These are phyloP conservation scores for Globisporangium rhizosaccharum DNA, from an alignment of 352 stramenopile species.

Conservation along the genomic window DNA sequence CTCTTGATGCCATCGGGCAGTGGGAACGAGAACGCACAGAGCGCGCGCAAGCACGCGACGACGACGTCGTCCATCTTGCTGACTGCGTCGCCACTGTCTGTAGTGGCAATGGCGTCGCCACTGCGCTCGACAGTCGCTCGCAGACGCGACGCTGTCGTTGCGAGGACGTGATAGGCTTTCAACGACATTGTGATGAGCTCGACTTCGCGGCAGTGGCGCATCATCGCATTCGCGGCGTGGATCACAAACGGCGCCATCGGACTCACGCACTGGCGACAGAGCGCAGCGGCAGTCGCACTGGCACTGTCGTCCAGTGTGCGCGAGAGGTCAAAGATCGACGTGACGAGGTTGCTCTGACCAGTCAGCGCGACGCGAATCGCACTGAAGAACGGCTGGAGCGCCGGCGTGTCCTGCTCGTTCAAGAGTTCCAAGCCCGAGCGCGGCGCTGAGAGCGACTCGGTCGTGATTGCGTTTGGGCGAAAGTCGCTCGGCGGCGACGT, in stretches of 20 bases:
- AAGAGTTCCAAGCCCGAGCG: constrained; percentile 73
- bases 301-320: constrained; percentile 34
- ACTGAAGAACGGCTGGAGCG: constrained; percentile 74
- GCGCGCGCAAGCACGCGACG: constrained; percentile 56
- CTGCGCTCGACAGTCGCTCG: constrained; percentile 41
- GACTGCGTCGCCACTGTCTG: neutral
- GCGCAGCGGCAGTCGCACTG: constrained; percentile 17
- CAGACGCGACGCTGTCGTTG: constrained; percentile 65
- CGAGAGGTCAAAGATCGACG: constrained; percentile 73
- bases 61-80: constrained; percentile 69
- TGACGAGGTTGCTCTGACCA: constrained; percentile 69
- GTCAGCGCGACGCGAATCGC: constrained; percentile 72
- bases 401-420: constrained; percentile 77
- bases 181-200: constrained; percentile 79
- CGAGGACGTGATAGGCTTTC: constrained; percentile 81
- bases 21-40: constrained; percentile 79
- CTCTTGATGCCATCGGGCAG: constrained; percentile 58
- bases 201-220: constrained; percentile 76
- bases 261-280: constrained; percentile 55
- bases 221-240: constrained; percentile 67
- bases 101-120: neutral
- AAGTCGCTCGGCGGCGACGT: constrained; percentile 77
- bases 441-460: constrained; percentile 28
- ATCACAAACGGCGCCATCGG: constrained; percentile 64
- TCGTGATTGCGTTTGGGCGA: constrained; percentile 27